Conservation (phyloP, 2,329 filamentous ascomycete species). For the Chalaropsis ovoidea region DNA sequence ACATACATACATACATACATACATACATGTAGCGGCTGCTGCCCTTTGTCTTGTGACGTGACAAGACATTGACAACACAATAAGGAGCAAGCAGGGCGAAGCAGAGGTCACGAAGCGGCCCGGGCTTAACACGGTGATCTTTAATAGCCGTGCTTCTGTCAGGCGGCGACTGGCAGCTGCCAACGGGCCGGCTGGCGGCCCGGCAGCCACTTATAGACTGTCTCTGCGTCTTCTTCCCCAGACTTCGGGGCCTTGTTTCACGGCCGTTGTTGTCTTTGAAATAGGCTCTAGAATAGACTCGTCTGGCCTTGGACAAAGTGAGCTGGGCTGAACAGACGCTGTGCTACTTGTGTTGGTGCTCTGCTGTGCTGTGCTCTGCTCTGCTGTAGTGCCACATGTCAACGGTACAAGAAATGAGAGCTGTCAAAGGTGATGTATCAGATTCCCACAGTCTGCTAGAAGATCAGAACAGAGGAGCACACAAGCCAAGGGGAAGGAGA, state of each 20-base stretch:
- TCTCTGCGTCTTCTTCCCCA: too few relatives aligned
- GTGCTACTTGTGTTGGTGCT: too few relatives aligned
- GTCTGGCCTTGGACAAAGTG: not conserved
- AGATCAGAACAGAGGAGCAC: not conserved
- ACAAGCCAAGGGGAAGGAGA: not conserved
- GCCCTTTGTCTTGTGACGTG: not conserved
- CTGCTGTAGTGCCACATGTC: slow-evolving; percentile 1
- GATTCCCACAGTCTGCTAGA: not conserved
- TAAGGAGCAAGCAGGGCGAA: not conserved
- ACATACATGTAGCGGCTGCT: not conserved
- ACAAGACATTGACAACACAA: not conserved
- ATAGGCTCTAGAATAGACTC: not conserved
- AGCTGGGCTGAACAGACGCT: not conserved
- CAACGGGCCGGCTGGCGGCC: too few relatives aligned
- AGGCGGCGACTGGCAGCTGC: not conserved
- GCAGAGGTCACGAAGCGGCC: not conserved
- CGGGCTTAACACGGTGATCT: not conserved
- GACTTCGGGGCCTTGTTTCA: too few relatives aligned
- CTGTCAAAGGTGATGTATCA: not conserved
- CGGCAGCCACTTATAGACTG: too few relatives aligned
- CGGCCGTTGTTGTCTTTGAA: not conserved
- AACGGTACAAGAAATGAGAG: not conserved
- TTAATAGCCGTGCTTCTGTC: not conserved
- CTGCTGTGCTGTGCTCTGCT: not conserved
- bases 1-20: too few relatives aligned